Evolutionary conservation across 345 rosid species (phyloP), one percentile per base, ranked within the genome.

Genomic region (Hibiscus tridactylites): DNA sequence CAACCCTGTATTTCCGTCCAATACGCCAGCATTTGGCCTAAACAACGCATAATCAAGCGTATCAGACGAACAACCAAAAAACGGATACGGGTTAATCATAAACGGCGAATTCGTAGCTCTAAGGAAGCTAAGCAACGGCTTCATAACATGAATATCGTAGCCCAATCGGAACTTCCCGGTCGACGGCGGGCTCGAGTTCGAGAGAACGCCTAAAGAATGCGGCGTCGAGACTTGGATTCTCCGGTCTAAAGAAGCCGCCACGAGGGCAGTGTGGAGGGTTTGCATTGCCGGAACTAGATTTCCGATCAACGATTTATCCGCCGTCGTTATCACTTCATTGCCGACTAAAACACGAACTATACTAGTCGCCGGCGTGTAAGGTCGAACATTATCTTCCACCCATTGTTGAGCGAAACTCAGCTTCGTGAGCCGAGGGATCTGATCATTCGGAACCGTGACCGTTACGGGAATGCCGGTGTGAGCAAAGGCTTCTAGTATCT

Each of bases 51-150:
- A 91, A 77, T 88, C 93, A 19, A 91, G 88, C 1, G 95, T 94
- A 2, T 86, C 87, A 0, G 65, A 19, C 3, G 81, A 79, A 79
- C 73, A 86, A 24, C 95, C 98, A 68, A 94, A 90, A 74, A 86
- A 94, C 3, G 98, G 98, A 75, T 91, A 91, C 0, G 97, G 90
- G 76, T 91, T 94, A 17, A 94, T 86, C 78, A 90, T 68, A 82
- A 94, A 90, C 53, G 97, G 90, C 0, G 96, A 91, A 61, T 70
- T 37, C 1, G 90, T 88, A 5, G 85, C 77, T 17, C 84, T 79
- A 53, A 80, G 95, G 80, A 94, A 90, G 83, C 84, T 82, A n/a
- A 91, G 90, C 74, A 91, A 72, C 11, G 97, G 98, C 67, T 85
- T 85, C 5, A 90, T 80, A 1, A 93, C 88, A 49, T 79, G 91